A percentile compares a stretch with the other conserved stretches of the same genome.
Evolutionary conservation across 108 stramenopile species (phyloP).

Genomic region (Pinguiococcus pyrenoidosus): DNA sequence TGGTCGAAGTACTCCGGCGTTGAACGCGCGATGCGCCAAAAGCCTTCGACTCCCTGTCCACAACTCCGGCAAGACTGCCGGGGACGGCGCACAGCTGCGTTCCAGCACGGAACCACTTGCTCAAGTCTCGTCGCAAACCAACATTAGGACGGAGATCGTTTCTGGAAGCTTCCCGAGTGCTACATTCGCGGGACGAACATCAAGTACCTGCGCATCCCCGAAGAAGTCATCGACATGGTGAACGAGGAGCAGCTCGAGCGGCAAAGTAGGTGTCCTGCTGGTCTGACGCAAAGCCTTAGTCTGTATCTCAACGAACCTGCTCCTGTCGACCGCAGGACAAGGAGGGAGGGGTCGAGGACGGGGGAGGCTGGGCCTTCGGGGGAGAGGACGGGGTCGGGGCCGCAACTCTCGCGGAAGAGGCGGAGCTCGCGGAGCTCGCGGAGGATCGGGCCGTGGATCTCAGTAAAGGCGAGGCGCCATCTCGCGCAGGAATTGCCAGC

Average conservation of each 20-base stretch:
- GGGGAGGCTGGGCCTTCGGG: background rate
- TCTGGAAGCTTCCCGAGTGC: slow-evolving; percentile 86
- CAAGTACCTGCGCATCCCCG: slow-evolving; percentile 86
- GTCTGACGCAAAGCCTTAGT: background rate
- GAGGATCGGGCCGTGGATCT: no score
- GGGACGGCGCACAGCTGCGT: no score
- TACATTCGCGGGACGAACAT: slow-evolving; percentile 89
- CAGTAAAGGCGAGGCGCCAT: no score
- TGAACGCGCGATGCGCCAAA: no score
- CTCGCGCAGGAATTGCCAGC: no score
- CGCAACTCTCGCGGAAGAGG: no score
- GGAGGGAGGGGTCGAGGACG: background rate
- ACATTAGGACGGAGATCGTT: slow-evolving; percentile 70
- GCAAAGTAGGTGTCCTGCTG: slow-evolving; percentile 18
- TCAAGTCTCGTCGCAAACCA: no score
- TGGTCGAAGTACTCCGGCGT: no score
- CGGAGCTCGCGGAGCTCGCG: no score
- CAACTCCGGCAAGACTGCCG: no score
- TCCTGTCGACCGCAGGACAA: background rate
- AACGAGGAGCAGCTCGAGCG: slow-evolving; percentile 52
- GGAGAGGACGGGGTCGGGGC: slow-evolving; percentile 5
- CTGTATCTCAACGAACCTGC: background rate
- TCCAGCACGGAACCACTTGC: no score
- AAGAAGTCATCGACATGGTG: slow-evolving; percentile 73
- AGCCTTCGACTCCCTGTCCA: no score